Conservation (phyloP, 257 asterid genomes). For the Solanum sejunctum region DNA sequence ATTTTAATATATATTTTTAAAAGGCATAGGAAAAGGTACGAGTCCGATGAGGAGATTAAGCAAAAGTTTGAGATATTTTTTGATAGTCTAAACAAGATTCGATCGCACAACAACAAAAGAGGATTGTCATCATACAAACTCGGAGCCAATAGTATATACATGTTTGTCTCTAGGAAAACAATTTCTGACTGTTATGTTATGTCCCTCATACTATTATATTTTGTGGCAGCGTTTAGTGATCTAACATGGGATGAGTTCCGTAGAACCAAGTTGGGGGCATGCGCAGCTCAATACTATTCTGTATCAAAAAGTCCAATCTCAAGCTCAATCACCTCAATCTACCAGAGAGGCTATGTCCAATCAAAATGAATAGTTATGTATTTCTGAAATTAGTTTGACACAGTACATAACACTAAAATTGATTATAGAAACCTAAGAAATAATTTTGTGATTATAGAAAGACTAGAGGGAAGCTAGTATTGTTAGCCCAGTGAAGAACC, state of each 20-base stretch:
- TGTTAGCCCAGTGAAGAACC: constrained; percentile 76
- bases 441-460: constrained; percentile 25
- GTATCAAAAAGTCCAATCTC: constrained; percentile 77
- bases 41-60: constrained; percentile 50
- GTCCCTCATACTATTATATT: neutral
- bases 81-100: constrained; percentile 55
- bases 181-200: neutral
- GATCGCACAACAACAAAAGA: constrained; percentile 64
- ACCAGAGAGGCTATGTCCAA: constrained; percentile 50
- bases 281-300: constrained; percentile 65
- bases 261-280: constrained; percentile 58
- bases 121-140: constrained; percentile 68
- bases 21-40: constrained; percentile 72
- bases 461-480: constrained; percentile 89
- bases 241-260: constrained; percentile 94
- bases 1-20: neutral
- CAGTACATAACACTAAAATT: neutral
- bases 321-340: constrained; percentile 37
- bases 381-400: neutral
- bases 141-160: constrained; percentile 49
- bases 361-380: neutral
- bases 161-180: no score
- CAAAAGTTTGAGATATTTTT: constrained; percentile 53
- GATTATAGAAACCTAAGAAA: neutral
- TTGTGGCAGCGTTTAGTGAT: constrained; percentile 60